Percentiles rank a stretch among this genome's conserved stretches.
These are phyloP conservation scores for Lumnitzera racemosa DNA, from an alignment of 345 rosid genomes.

Conservation along the genomic window DNA sequence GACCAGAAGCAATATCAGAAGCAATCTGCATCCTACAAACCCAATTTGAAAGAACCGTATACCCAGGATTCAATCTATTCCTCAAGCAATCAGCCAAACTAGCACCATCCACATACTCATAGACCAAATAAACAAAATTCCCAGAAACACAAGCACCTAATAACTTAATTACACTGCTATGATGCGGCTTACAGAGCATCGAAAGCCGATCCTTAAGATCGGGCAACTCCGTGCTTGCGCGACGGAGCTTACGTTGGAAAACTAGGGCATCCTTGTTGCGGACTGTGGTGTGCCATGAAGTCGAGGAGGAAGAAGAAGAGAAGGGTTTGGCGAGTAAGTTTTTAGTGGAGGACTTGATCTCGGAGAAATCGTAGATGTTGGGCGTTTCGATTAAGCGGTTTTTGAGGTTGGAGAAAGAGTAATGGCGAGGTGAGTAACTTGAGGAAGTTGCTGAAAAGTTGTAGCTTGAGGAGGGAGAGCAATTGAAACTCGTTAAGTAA, in stretches of 20 bases:
- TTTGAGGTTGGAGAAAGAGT: constrained; percentile 13
- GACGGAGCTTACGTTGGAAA: constrained; percentile 33
- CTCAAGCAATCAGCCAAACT: constrained; percentile 39
- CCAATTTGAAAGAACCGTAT: constrained; percentile 43
- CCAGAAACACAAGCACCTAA: constrained; percentile 37
- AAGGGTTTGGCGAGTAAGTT: constrained; percentile 29
- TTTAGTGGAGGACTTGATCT: constrained; percentile 34
- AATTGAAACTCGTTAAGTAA: constrained; percentile 13
- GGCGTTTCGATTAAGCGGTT: constrained; percentile 18
- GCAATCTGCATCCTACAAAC: constrained; percentile 40
- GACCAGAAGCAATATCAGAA: constrained; percentile 40
- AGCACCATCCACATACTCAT: constrained; percentile 34
- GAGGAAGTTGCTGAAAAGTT: constrained; percentile 4
- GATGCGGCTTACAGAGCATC: constrained; percentile 33
- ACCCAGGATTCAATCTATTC: constrained; percentile 28
- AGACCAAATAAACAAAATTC: constrained; percentile 32
- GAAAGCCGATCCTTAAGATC: constrained; percentile 20
- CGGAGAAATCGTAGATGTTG: constrained; percentile 31
- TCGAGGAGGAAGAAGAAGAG: constrained; percentile 23
- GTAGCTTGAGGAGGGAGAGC: constrained; percentile 2
- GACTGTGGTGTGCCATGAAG: constrained; percentile 39
- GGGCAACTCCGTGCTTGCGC: constrained; percentile 11
- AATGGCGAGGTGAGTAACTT: no score
- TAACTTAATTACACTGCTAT: constrained; percentile 33
- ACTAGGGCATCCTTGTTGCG: constrained; percentile 22